Evolutionary conservation across 176 grass and related monocot genomes (phyloP).

Genomic region (Zizania latifolia): DNA sequence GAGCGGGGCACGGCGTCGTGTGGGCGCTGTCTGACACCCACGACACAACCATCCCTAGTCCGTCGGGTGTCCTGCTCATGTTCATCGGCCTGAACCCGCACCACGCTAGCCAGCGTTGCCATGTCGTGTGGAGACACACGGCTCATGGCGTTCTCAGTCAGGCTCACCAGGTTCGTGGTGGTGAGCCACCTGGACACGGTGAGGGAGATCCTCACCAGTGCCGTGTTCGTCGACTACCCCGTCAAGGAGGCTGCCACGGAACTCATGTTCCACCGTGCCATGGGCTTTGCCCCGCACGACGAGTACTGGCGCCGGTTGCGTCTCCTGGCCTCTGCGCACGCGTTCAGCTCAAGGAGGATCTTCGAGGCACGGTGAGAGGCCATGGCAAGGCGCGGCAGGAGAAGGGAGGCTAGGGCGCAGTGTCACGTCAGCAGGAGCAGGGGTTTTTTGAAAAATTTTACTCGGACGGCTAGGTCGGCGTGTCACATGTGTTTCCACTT

Average conservation of each 20-base stretch:
- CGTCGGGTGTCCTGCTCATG: not conserved
- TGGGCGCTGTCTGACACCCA: not conserved
- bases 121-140: not conserved
- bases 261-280: conserved; percentile 41
- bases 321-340: conserved; percentile 13
- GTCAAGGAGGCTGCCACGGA: conserved; percentile 33
- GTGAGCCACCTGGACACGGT: conserved; percentile 38
- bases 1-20: not conserved
- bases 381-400: no score
- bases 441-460: no score
- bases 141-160: conserved; percentile 39
- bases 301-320: conserved; percentile 36
- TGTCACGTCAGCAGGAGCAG: no score
- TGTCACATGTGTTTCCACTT: no score
- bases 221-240: conserved; percentile 34
- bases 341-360: conserved; percentile 12
- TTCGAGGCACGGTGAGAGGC: no score
- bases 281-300: conserved; percentile 42
- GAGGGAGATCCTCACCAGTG: conserved; percentile 28
- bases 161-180: conserved; percentile 27
- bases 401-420: no score
- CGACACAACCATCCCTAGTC: not conserved
- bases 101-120: not conserved
- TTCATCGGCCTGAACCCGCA: not conserved
- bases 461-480: no score